Evolutionary conservation across 805 yeast species (phyloP).

Genomic region (Yarrowia phangngaensis): DNA sequence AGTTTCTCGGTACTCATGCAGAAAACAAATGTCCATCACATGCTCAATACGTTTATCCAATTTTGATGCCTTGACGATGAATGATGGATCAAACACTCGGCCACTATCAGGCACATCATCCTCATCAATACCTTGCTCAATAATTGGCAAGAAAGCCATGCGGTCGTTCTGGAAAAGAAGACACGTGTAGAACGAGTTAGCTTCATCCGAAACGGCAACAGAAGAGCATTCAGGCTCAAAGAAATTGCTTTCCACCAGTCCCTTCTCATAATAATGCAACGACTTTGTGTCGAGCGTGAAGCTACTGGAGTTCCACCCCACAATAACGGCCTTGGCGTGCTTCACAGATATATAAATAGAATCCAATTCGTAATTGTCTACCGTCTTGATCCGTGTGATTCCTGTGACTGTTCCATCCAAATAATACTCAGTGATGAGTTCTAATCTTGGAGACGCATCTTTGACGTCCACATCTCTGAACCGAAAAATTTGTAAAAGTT

Average conservation of each 20-base stretch:
- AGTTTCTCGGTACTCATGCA: slow-evolving; percentile 75
- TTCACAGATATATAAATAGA: slow-evolving; percentile 63
- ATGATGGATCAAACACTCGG: slow-evolving; percentile 50
- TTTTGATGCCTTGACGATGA: slow-evolving; percentile 53
- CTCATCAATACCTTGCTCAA: slow-evolving; percentile 33
- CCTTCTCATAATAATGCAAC: slow-evolving; percentile 80
- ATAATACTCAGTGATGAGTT: slow-evolving; percentile 58
- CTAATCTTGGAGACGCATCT: slow-evolving; percentile 36
- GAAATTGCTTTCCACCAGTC: slow-evolving; percentile 43
- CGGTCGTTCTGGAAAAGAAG: slow-evolving; percentile 55
- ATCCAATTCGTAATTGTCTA: slow-evolving; percentile 52
- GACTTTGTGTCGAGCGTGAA: slow-evolving; percentile 65
- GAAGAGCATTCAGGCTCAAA: slow-evolving; percentile 41
- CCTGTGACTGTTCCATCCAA: slow-evolving; percentile 67
- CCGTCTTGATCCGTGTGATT: slow-evolving; percentile 47
- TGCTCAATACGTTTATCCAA: slow-evolving; percentile 56
- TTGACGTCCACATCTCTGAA: slow-evolving; percentile 38
- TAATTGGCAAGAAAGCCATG: slow-evolving; percentile 69
- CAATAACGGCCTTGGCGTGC: slow-evolving; percentile 70
- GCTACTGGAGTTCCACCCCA: slow-evolving; percentile 61
- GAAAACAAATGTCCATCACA: slow-evolving; percentile 66
- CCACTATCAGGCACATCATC: slow-evolving; percentile 25
- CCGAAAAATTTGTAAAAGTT: slow-evolving; percentile 60
- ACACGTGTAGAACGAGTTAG: slow-evolving; percentile 43
- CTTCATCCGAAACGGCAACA: slow-evolving; percentile 22